These are phyloP conservation scores for Cucurbita maxima DNA, from an alignment of 306 rosid genomes.

Conservation along the genomic window DNA sequence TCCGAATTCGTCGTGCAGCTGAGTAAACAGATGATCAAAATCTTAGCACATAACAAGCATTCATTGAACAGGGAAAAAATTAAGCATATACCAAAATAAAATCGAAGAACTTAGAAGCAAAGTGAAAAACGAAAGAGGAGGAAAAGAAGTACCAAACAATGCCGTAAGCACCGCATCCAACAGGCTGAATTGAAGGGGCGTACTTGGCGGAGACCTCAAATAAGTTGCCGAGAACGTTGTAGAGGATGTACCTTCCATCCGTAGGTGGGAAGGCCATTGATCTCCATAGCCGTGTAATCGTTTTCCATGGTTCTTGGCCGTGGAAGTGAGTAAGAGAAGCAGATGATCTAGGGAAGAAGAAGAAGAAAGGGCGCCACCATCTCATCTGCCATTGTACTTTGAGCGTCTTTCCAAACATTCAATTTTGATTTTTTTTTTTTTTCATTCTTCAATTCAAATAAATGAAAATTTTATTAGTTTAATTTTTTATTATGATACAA, in stretches of 20 bases:
- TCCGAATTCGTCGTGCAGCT: constrained; percentile 41
- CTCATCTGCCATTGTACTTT: constrained; percentile 3
- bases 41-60: neutral
- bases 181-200: constrained; percentile 69
- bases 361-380: neutral
- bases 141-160: constrained; percentile 53
- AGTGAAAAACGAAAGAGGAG: neutral
- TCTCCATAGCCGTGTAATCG: constrained; percentile 22
- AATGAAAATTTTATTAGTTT: too few species aligned
- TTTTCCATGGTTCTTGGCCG: constrained; percentile 8
- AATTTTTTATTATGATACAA: too few species aligned
- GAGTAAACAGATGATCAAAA: constrained; percentile 6
- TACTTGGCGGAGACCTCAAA: constrained; percentile 68
- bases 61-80: neutral
- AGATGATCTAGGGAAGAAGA: neutral
- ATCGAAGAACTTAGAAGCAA: neutral
- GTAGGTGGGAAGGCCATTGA: constrained; percentile 26
- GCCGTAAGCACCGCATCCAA: constrained; percentile 95
- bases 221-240: constrained; percentile 59
- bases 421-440: too few species aligned
- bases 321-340: neutral
- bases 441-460: too few species aligned
- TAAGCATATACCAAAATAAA: neutral
- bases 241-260: constrained; percentile 48
- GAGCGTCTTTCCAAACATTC: neutral